A percentile compares a stretch with the other conserved stretches of the same genome.
These are phyloP conservation scores for Mortierella sp. DNA, from an alignment of 371 early-diverging fungal genomes.

Conservation along the genomic window DNA sequence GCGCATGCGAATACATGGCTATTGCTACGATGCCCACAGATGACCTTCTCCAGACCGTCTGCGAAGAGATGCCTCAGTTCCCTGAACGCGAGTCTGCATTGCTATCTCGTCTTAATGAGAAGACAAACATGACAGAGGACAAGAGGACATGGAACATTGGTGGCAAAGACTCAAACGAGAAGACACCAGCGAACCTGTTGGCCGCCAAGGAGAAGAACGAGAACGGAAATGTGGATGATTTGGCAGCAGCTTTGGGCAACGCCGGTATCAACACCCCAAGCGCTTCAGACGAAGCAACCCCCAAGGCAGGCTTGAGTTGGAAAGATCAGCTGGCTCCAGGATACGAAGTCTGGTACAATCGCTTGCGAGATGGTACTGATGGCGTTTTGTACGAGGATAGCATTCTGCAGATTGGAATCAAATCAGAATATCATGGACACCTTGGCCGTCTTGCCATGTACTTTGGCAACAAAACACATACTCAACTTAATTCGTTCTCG, in stretches of 20 bases:
- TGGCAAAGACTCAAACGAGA: conserved; percentile 86
- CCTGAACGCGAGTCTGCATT: conserved; percentile 94
- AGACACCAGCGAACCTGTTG: conserved; percentile 57
- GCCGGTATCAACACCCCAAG: conserved; percentile 23
- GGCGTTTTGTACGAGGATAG: conserved; percentile 93
- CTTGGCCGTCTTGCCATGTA: conserved; percentile 89
- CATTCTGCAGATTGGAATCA: conserved; percentile 88
- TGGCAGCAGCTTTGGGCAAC: conserved; percentile 31
- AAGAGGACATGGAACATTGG: conserved; percentile 96
- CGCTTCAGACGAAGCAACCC: conserved; percentile 22
- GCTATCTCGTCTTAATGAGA: conserved; percentile 82
- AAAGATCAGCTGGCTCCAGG: conserved; percentile 62
- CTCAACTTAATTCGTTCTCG: conserved; percentile 58
- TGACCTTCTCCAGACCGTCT: conserved; percentile 91
- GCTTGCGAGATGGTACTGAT: conserved; percentile 73
- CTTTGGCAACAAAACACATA: conserved; percentile 86
- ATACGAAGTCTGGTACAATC: conserved; percentile 71
- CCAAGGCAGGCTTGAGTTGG: conserved; percentile 33
- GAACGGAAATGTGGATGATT: conserved; percentile 41
- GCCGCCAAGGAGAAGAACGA: conserved; percentile 54
- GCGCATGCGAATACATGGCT: conserved; percentile 95
- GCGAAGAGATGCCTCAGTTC: conserved; percentile 98
- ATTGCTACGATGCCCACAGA: conserved; percentile 86
- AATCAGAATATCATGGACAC: conserved; percentile 89
- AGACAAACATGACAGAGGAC: conserved; percentile 92